Evolutionary conservation across 768 basidiomycete species (phyloP), one percentile per base, ranked within the genome.

Genomic region (Leccinum ochraceum): DNA sequence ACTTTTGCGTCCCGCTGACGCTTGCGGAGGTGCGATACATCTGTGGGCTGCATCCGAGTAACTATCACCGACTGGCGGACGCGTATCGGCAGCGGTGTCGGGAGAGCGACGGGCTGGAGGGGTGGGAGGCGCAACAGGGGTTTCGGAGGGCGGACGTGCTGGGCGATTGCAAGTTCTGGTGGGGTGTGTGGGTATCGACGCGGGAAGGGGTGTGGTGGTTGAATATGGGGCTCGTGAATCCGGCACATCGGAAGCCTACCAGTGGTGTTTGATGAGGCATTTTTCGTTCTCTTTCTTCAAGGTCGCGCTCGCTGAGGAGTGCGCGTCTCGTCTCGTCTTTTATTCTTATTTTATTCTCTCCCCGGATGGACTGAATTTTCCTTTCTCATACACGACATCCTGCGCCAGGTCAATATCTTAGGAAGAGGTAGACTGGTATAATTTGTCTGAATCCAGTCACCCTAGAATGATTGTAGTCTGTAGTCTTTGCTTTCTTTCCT

Each of bases 61-160:
- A 69, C 26, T 71, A 70, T 46, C 11, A 46, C 10, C n/a, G 44
- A 46, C 20, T 46, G 44, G 44, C 44, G 44, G 44, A 46, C 4
- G 74, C 77, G 22, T 79, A 67, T 61, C 53, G 59, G 5, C 56
- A 67, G 30, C 78, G 84, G 58, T 77, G 77, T 56, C 69, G 68
- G 28, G 75, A 78, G 22, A 75, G 78, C 8, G 66, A 67, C 54
- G 79, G 78, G 30, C 62, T 86, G 8, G 68, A 73, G 14, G 76
- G 67, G 4, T 77, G 79, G 58, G 78, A 80, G 44, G 66, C 75
- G 36, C 63, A 13, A 11, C 44, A 46, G 17, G 44, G 44, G 20
- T 46, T 80, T 56, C 77, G 68, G 63, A 76, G 86, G 37, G 77
- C 81, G 46, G 86, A 87, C 68, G 76, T 78, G 52, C 63, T 86